These are phyloP conservation scores for Saitoella complicata DNA, from an alignment of 805 yeast genomes.

Conservation along the genomic window DNA sequence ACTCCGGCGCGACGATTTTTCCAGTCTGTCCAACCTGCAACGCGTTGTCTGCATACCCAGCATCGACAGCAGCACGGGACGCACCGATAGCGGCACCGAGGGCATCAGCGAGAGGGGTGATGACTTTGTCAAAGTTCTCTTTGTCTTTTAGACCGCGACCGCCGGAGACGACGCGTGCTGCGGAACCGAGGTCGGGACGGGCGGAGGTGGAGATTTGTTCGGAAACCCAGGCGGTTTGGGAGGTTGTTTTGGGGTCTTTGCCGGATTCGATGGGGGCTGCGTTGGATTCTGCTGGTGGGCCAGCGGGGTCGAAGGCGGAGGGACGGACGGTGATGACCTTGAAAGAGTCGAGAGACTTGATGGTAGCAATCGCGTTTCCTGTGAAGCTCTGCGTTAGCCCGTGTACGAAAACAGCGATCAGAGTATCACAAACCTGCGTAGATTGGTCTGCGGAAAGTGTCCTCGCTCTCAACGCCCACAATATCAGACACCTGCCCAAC, in stretches of 20 bases:
- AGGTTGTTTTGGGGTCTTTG: conserved; percentile 20
- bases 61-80: conserved; percentile 93
- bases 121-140: conserved; percentile 61
- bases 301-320: conserved; percentile 52
- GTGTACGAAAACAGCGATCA: no score
- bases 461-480: conserved; percentile 43
- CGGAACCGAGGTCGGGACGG: conserved; percentile 82
- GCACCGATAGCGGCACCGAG: conserved; percentile 92
- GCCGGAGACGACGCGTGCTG: conserved; percentile 70
- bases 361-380: conserved; percentile 72
- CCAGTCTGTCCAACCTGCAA: conserved; percentile 98
- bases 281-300: conserved; percentile 23
- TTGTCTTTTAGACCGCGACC: conserved; percentile 88
- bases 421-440: conserved; percentile 54
- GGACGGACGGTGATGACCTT: conserved; percentile 66
- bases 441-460: conserved; percentile 79
- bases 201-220: conserved; percentile 62
- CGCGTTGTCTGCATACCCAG: conserved; percentile 90
- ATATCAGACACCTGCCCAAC: conserved; percentile 80
- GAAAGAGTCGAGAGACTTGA: conserved; percentile 48
- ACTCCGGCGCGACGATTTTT: conserved; percentile 90
- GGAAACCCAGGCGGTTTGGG: conserved; percentile 46
- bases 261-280: conserved; percentile 34
- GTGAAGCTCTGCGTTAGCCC: not conserved
- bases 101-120: conserved; percentile 71